These are phyloP conservation scores for Pseudotulostoma volvatum DNA, from an alignment of 495 filamentous ascomycete genomes.

Conservation along the genomic window DNA sequence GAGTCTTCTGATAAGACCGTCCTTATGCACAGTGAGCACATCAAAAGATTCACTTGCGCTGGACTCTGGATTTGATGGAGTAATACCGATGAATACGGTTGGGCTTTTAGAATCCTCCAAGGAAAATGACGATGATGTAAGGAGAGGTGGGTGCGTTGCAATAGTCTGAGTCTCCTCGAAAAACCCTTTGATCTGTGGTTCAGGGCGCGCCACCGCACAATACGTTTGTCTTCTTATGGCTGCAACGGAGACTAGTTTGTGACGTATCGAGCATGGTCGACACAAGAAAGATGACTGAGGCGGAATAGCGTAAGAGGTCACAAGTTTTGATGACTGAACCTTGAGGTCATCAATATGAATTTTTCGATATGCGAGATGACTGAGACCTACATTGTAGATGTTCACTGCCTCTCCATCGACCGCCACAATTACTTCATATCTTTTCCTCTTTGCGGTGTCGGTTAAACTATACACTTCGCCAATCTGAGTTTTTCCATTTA, in stretches of 20 bases:
- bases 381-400: constrained; percentile 65
- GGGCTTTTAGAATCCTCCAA: constrained; percentile 28
- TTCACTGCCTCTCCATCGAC: constrained; percentile 85
- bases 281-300: constrained; percentile 67
- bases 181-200: constrained; percentile 36
- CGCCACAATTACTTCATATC: constrained; percentile 67
- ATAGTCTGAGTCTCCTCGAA: constrained; percentile 28
- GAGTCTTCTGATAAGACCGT: constrained; percentile 26
- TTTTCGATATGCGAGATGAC: not conserved
- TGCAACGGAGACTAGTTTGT: constrained; percentile 32
- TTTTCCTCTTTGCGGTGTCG: constrained; percentile 66
- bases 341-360: constrained; percentile 19
- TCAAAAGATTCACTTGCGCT: constrained; percentile 19
- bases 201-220: constrained; percentile 25
- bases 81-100: constrained; percentile 25
- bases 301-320: constrained; percentile 73
- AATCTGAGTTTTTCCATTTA: constrained; percentile 41
- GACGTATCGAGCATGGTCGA: constrained; percentile 57
- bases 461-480: constrained; percentile 57
- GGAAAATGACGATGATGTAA: constrained; percentile 25
- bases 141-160: constrained; percentile 20
- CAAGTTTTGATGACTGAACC: constrained; percentile 62
- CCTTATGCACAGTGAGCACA: constrained; percentile 31
- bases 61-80: constrained; percentile 11
- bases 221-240: constrained; percentile 60